Evolutionary conservation across 2,329 filamentous ascomycete species (phyloP).

Genomic region (Talaromyces islandicus): DNA sequence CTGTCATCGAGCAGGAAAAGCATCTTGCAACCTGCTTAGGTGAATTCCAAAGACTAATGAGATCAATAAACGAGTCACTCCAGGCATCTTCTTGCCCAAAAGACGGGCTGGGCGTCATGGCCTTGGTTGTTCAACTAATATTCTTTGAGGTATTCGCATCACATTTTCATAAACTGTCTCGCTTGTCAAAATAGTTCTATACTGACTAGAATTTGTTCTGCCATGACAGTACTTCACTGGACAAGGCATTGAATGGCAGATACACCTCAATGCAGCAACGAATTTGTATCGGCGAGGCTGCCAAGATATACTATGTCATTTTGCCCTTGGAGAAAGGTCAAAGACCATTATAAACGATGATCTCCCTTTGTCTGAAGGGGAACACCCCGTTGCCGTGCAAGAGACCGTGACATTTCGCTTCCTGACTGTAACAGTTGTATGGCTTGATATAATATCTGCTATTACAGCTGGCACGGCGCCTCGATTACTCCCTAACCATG

Average conservation of each 20-base stretch:
- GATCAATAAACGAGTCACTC: not conserved
- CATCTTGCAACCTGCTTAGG: not conserved
- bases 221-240: not conserved
- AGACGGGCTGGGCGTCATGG: not conserved
- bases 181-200: not conserved
- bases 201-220: not conserved
- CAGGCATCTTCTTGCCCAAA: not conserved
- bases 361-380: not conserved
- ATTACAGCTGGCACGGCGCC: not conserved
- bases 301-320: not conserved
- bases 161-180: not conserved
- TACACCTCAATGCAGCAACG: slow-evolving; percentile 2
- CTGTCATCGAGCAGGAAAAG: not conserved
- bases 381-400: not conserved
- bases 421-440: not conserved
- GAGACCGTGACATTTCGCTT: not conserved
- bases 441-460: slow-evolving; percentile 2
- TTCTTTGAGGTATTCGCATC: slow-evolving; percentile 1
- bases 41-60: slow-evolving; percentile 1
- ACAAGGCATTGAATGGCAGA: slow-evolving; percentile 1
- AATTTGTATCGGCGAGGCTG: not conserved
- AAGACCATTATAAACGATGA: not conserved
- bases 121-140: slow-evolving; percentile 2
- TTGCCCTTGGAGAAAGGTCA: not conserved
- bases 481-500: not conserved